These are phyloP conservation scores for Diaporthe australafricana DNA, from an alignment of 2,329 filamentous ascomycete species.

Conservation along the genomic window DNA sequence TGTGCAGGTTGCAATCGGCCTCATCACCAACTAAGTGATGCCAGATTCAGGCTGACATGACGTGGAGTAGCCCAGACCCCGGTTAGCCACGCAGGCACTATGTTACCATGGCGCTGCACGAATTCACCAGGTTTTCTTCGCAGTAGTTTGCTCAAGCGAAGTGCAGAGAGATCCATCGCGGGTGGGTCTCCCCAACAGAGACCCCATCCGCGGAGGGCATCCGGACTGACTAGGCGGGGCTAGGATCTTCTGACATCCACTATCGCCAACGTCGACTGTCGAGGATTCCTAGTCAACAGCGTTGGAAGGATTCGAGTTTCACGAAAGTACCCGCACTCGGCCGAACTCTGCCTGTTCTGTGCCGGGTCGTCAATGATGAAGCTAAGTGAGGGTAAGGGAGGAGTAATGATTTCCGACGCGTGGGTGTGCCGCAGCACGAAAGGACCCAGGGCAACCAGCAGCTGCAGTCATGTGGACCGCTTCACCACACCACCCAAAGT, in stretches of 20 bases:
- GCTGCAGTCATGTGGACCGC: conserved; percentile 23
- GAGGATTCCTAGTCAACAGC: not conserved
- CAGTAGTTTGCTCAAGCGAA: not conserved
- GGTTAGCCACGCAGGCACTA: not conserved
- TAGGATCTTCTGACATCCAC: conserved; percentile 6
- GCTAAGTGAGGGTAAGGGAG: not conserved
- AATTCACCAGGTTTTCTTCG: not conserved
- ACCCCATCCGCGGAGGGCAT: conserved; percentile 14
- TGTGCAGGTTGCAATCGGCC: conserved; percentile 6
- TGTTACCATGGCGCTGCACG: not conserved
- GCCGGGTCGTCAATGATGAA: not conserved
- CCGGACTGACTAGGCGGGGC: conserved; percentile 4
- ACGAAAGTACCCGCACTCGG: not conserved
- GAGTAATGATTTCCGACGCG: not conserved
- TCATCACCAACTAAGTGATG: conserved; percentile 13
- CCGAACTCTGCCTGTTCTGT: not conserved
- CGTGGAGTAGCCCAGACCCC: not conserved
- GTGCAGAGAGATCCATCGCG: not conserved
- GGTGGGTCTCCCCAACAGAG: not conserved
- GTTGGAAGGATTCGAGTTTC: not conserved
- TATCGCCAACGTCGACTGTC: conserved; percentile 11
- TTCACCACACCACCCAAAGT: conserved; percentile 8
- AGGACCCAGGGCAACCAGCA: not conserved
- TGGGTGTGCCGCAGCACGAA: not conserved
- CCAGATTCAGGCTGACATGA: conserved; percentile 28